A percentile compares a stretch with the other conserved stretches of the same genome.
These are phyloP conservation scores for Podaxis sp. DNA, from an alignment of 768 basidiomycete genomes.

Conservation along the genomic window DNA sequence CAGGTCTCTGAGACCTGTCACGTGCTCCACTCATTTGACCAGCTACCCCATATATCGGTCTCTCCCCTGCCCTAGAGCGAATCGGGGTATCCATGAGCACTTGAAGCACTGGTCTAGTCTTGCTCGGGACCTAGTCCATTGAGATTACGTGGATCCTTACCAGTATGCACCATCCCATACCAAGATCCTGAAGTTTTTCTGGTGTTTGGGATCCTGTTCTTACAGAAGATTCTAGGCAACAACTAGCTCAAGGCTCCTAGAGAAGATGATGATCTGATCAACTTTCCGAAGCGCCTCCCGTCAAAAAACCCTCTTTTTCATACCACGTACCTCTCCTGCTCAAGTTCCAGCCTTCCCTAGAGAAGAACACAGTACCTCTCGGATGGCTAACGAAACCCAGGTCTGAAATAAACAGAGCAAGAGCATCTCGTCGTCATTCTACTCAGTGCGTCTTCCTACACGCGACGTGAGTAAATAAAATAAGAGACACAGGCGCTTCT, in stretches of 20 bases:
- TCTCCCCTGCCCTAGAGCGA: background rate
- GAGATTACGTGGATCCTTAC: background rate
- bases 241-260: background rate
- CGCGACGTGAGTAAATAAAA: background rate
- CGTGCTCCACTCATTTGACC: background rate
- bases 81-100: conserved; percentile 14
- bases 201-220: background rate
- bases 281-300: background rate
- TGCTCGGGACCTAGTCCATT: background rate
- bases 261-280: background rate
- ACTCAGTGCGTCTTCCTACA: background rate
- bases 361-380: background rate
- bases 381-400: background rate
- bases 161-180: background rate
- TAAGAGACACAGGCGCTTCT: background rate
- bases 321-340: background rate
- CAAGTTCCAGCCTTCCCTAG: background rate
- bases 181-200: background rate
- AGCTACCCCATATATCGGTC: background rate
- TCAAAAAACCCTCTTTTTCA: background rate
- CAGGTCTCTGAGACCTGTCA: background rate
- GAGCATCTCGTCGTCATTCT: background rate
- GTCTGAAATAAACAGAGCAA: background rate
- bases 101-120: background rate
- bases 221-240: background rate